Percentiles rank a stretch among this genome's conserved stretches.
Conservation (phyloP, 192 early-diverging fungal species). For the Coemansia sp. region DNA sequence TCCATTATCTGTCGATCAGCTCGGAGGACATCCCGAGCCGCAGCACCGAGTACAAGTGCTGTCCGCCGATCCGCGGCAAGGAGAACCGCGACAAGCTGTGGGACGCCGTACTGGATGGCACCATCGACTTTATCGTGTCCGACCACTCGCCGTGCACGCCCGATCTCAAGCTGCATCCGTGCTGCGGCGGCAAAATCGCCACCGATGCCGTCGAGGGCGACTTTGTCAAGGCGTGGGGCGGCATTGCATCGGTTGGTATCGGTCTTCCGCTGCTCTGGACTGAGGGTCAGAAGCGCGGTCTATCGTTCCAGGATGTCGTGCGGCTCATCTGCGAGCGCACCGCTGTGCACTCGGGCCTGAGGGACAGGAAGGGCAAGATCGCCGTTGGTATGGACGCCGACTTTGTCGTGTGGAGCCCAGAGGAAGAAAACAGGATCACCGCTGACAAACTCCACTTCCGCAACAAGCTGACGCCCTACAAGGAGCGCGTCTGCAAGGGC, state of each 20-base stretch:
- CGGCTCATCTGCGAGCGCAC: conserved; percentile 70
- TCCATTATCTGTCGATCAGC: conserved; percentile 75
- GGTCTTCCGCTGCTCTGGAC: conserved; percentile 82
- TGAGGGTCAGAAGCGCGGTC: conserved; percentile 68
- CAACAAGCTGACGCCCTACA: conserved; percentile 80
- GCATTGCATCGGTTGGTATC: conserved; percentile 78
- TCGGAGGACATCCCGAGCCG: conserved; percentile 68
- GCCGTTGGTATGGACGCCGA: conserved; percentile 74
- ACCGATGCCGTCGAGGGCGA: conserved; percentile 63
- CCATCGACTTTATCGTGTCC: conserved; percentile 81
- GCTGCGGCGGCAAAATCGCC: conserved; percentile 39
- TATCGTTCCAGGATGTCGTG: conserved; percentile 61
- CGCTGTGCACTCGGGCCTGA: conserved; percentile 63
- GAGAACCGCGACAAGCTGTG: conserved; percentile 71
- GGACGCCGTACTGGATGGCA: conserved; percentile 74
- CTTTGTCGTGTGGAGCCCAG: conserved; percentile 78
- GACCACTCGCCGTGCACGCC: conserved; percentile 84
- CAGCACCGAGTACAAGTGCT: conserved; percentile 84
- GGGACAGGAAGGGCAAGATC: conserved; percentile 70
- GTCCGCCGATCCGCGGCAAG: conserved; percentile 77
- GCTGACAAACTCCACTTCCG: conserved; percentile 75
- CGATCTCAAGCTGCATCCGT: conserved; percentile 67
- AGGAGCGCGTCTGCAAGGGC: conserved; percentile 63
- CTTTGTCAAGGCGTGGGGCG: conserved; percentile 82
- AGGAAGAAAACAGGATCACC: conserved; percentile 62